Percentiles rank a stretch among this genome's conserved stretches.
phyloP scores from a whole-genome alignment of 768 basidiomycete genomes.

The Tylopilus subfusipes region DNA sequence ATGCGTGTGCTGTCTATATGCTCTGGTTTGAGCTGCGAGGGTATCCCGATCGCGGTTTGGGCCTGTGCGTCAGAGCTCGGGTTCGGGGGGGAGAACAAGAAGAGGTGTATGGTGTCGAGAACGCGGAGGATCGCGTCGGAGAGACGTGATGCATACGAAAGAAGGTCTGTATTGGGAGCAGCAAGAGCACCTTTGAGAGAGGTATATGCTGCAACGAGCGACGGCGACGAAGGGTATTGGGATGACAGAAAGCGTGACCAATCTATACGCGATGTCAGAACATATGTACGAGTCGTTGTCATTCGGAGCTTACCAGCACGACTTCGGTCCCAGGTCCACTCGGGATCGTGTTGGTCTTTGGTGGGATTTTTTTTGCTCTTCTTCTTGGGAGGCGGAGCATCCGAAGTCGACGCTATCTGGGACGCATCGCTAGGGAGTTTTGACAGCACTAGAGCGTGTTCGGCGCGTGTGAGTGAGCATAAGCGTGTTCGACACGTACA shows the following conservation, averaged over 20 bases:
- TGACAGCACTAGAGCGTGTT: slow-evolving; percentile 18
- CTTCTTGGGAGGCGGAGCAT: slow-evolving; percentile 25
- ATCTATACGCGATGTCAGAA: slow-evolving; percentile 9
- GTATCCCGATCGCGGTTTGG: neutral
- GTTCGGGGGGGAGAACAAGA: slow-evolving; percentile 16
- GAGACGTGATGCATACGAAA: slow-evolving; percentile 10
- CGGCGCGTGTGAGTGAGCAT: neutral
- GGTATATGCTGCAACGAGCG: slow-evolving; percentile 20
- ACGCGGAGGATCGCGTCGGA: slow-evolving; percentile 19
- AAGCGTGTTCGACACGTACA: slow-evolving; percentile 10
- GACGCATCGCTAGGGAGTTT: slow-evolving; percentile 15
- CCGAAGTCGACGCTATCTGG: slow-evolving; percentile 10
- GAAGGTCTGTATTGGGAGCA: slow-evolving; percentile 4
- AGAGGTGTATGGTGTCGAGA: slow-evolving; percentile 15
- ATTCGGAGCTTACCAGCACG: slow-evolving; percentile 10
- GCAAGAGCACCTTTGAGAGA: slow-evolving; percentile 21
- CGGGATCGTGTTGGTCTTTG: slow-evolving; percentile 15
- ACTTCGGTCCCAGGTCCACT: slow-evolving; percentile 23
- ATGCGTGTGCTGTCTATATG: slow-evolving; percentile 19
- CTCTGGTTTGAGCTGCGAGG: neutral
- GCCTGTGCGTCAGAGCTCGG: neutral
- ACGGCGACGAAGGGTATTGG: slow-evolving; percentile 21
- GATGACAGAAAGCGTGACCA: slow-evolving; percentile 20
- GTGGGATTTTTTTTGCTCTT: slow-evolving; percentile 22
- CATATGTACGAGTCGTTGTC: neutral